These are phyloP conservation scores for Grosmannia serpens DNA, from an alignment of 2,329 filamentous ascomycete species.

Conservation along the genomic window DNA sequence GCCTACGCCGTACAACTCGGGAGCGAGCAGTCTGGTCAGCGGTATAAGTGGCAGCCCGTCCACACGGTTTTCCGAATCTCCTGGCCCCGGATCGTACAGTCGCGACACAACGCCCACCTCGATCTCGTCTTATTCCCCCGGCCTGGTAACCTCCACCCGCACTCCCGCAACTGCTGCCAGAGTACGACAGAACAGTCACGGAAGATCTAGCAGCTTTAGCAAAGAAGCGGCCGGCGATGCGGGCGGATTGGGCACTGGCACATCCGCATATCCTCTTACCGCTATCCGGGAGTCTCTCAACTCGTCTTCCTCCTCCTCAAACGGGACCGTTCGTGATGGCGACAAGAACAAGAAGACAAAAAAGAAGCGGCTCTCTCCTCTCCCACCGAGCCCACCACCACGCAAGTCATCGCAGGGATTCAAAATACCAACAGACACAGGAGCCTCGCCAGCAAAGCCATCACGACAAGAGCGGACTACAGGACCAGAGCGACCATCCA, in stretches of 20 bases:
- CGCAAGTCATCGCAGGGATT: conserved; percentile 51
- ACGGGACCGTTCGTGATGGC: conserved; percentile 42
- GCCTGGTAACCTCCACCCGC: conserved; percentile 38
- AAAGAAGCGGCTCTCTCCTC: conserved; percentile 31
- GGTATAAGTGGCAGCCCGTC: conserved; percentile 60
- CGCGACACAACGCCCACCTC: conserved; percentile 70
- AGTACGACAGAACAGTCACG: conserved; percentile 41
- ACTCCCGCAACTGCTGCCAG: conserved; percentile 29
- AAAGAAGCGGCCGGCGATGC: conserved; percentile 38
- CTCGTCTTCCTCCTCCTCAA: conserved; percentile 60
- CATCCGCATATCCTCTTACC: conserved; percentile 47
- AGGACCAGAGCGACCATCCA: conserved; percentile 3
- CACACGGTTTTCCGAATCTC: conserved; percentile 63
- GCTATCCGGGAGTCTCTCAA: conserved; percentile 58
- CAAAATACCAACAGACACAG: conserved; percentile 24
- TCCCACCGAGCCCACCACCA: conserved; percentile 49
- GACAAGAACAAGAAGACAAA: conserved; percentile 34
- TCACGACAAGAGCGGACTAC: conserved; percentile 9
- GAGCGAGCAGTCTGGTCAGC: conserved; percentile 42
- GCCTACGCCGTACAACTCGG: conserved; percentile 53
- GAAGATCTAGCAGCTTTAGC: conserved; percentile 42
- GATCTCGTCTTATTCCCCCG: conserved; percentile 63
- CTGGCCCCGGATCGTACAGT: conserved; percentile 58
- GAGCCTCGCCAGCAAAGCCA: conserved; percentile 20
- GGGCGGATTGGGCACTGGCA: conserved; percentile 33